Percentiles rank a stretch among this genome's conserved stretches.
Conservation (phyloP, 805 yeast genomes). For the Huiozyma naganishii region DNA sequence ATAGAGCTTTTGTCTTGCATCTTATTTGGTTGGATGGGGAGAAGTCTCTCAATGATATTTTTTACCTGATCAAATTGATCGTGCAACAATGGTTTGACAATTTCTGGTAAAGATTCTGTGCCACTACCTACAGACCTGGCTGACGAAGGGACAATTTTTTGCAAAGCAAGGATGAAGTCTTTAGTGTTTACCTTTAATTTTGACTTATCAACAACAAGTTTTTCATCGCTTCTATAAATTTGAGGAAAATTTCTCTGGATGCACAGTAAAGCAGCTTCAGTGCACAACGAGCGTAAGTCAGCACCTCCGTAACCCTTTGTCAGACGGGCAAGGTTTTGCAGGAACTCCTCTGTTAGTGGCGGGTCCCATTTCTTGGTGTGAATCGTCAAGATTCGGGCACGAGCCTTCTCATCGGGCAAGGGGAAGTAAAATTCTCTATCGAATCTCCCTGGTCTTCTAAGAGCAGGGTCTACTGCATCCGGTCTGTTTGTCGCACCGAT, state of each 20-base stretch:
- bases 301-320: slow-evolving; percentile 99
- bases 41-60: slow-evolving; percentile 38
- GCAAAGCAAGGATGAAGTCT: slow-evolving; percentile 80
- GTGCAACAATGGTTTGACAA: slow-evolving; percentile 54
- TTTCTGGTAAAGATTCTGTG: slow-evolving; percentile 71
- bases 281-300: slow-evolving; percentile 84
- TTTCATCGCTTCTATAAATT: slow-evolving; percentile 67
- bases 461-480: slow-evolving; percentile 95
- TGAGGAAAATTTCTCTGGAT: slow-evolving; percentile 91
- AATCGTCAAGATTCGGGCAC: slow-evolving; percentile 68
- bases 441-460: slow-evolving; percentile 93
- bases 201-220: slow-evolving; percentile 60
- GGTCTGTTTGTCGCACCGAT: slow-evolving; percentile 98
- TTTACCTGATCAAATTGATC: slow-evolving; percentile 38
- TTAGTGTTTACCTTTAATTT: slow-evolving; percentile 62
- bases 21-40: slow-evolving; percentile 39
- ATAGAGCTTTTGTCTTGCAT: slow-evolving; percentile 17
- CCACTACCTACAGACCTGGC: slow-evolving; percentile 69
- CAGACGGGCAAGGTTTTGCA: slow-evolving; percentile 57
- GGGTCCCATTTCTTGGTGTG: slow-evolving; percentile 89
- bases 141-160: slow-evolving; percentile 84
- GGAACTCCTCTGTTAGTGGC: slow-evolving; percentile 45
- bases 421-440: slow-evolving; percentile 97
- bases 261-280: slow-evolving; percentile 88
- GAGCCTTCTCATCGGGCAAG: slow-evolving; percentile 70